Evolutionary conservation across 257 asterid species (phyloP), one percentile per base, ranked within the genome.

Genomic region (Jasminum sambac): DNA sequence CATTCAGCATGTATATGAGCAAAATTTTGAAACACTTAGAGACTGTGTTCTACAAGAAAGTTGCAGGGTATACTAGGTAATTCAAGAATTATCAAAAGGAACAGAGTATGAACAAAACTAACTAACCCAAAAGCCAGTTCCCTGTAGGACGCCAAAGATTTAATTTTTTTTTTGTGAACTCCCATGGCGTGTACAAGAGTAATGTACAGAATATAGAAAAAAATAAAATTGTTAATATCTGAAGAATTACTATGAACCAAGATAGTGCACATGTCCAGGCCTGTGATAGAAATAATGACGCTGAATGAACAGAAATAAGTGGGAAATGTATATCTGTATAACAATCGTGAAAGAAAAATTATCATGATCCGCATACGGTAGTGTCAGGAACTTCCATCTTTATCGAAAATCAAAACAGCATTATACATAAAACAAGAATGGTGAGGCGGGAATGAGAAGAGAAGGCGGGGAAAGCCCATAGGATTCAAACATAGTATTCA

Each of bases 401-500:
- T 39, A 40, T 24, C 46, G 60, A 30, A 67, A 40, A 48, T 17
- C 63, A 7, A 64, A 34, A 39, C 52, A 73, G 68, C 24, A 58
- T 50, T 55, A 50, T 38, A 59, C n/a, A 39, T 13, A 71, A 48
- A n/a, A 48, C 30, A 30, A 30, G 36, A 30, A 30, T 4, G 36
- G 36, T 4, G 36, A 30, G 36, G 36, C 36, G 36, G 36, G 36
- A 1, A 4, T 68, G 67, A 17, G 65, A 69, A 38, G 37, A 50
- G 70, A 60, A 63, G 36, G 11, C 58, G 63, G 79, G 65, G 36
- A 40, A 60, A 55, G 61, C 66, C 61, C 55, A 57, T 63, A 17
- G 34, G 67, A 40, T 68, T 58, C 43, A 38, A 66, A 44, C 68
- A 23, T 24, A 40, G 65, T 63, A 72, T 52, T 26, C 80, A 91